Evolutionary conservation across 768 basidiomycete genomes (phyloP).

Genomic region (Collybia nuda): DNA sequence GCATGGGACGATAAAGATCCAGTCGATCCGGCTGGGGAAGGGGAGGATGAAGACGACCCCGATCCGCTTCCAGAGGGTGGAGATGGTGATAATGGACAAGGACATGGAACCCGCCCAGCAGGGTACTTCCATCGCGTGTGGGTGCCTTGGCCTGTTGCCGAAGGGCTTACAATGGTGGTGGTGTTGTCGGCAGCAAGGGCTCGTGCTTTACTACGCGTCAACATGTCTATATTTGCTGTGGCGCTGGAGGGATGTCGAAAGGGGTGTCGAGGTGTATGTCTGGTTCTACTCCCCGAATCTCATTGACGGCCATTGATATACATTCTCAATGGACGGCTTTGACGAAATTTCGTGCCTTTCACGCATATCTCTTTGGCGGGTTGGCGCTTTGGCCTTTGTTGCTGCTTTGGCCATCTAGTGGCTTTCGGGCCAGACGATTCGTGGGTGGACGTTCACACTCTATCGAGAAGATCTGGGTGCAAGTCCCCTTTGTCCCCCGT

Average conservation of each 20-base stretch:
- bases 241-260: not conserved
- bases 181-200: not conserved
- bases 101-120: not conserved
- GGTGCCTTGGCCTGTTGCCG: conserved; percentile 7
- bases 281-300: not conserved
- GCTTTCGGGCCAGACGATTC: not conserved
- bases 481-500: too few species aligned
- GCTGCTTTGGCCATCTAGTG: not conserved
- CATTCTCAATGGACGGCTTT: not conserved
- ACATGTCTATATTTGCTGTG: not conserved
- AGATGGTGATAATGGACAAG: not conserved
- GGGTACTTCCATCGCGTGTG: conserved; percentile 10
- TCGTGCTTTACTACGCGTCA: conserved; percentile 3
- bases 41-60: not conserved
- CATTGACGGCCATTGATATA: conserved; percentile 1
- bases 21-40: not conserved
- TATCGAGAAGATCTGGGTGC: too few species aligned
- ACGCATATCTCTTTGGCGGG: not conserved
- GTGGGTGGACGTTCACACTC: too few species aligned
- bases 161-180: conserved; percentile 1
- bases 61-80: not conserved
- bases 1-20: not conserved
- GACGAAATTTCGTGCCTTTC: not conserved
- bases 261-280: not conserved
- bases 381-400: not conserved